Conservation (phyloP, 2,329 filamentous ascomycete genomes). For the Penicillium glabrum region DNA sequence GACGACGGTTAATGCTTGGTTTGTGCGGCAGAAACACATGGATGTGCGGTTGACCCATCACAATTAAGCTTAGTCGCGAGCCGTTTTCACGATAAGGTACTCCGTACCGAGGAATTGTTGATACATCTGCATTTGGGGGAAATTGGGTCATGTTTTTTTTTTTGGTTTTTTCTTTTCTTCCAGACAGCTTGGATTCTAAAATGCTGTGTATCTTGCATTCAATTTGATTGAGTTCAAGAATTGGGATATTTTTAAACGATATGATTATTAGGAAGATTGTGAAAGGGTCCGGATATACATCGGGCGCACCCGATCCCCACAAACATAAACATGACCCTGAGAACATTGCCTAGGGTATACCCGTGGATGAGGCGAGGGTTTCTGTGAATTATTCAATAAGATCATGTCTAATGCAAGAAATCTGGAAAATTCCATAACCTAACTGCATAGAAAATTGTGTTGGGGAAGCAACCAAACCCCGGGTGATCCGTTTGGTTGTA, state of each 20-base stretch:
- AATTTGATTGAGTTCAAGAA: background rate
- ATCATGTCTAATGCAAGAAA: background rate
- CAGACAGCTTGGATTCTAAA: background rate
- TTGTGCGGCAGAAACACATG: conserved; percentile 43
- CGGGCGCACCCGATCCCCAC: background rate
- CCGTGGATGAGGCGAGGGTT: background rate
- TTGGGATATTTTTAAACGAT: background rate
- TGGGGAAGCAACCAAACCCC: background rate
- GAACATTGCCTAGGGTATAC: background rate
- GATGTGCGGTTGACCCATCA: conserved; percentile 24
- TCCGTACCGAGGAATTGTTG: background rate
- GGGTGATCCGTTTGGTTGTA: background rate
- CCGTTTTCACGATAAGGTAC: background rate
- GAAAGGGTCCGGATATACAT: background rate
- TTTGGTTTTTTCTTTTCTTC: background rate
- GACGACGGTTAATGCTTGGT: conserved; percentile 51
- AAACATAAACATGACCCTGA: background rate
- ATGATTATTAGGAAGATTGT: background rate
- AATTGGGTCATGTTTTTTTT: background rate
- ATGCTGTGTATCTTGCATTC: background rate
- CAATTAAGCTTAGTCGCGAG: background rate
- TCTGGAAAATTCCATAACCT: background rate
- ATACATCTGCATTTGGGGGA: background rate
- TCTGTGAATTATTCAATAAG: background rate
- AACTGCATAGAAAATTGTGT: background rate